Base-by-base conservation (phyloP, 1,284 basidiomycete genomes). In the Golubevia sp. region DNA sequence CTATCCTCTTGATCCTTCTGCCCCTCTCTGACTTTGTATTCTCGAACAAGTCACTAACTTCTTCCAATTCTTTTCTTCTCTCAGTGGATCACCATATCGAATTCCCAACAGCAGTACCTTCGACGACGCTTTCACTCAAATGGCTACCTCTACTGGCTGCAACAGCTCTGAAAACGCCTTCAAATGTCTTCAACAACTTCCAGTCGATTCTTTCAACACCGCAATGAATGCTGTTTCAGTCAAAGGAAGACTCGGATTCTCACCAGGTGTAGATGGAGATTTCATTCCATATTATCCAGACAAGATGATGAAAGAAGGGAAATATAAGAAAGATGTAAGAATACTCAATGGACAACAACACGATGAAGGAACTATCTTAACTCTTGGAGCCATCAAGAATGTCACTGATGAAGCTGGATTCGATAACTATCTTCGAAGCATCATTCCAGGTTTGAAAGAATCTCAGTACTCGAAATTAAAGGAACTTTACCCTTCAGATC, bases 301-400 rank as follows among this genome's bases (percentile, higher is more conserved):
- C n/a, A 25, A 38, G n/a, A 24, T 57, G 11, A n/a, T 6, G 30
- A 18, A 23, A 8, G 25, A 57, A 57, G 24, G 30, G 13, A n/a
- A 44, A 25, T 57, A 26, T 21, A 57, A 38, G 15, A 11, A 44
- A 38, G 30, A 57, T 18, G 56, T 38, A 4, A 21, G 13, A n/a
- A 20, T 57, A 13, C 15, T 57, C 25, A 57, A 27, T 7, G 56
- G 56, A 18, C 26, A 57, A 23, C 24, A 57, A 24, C 26, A 57
- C 23, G 56, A 57, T 44, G 56, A 57, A 34, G 56, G 56, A 4
- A 57, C 56, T n/a, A 23, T 57, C 23, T 18, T 55, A n/a, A 24
- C 53, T 25, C 53, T 55, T 24, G n/a, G 20, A 4, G 20, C n/a
- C 11, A 55, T 30, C 53, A n/a, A n/a, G 8, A 55, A 55, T 23